These are phyloP conservation scores for Filobasidium wieringae DNA, from an alignment of 768 basidiomycete species.

Conservation along the genomic window DNA sequence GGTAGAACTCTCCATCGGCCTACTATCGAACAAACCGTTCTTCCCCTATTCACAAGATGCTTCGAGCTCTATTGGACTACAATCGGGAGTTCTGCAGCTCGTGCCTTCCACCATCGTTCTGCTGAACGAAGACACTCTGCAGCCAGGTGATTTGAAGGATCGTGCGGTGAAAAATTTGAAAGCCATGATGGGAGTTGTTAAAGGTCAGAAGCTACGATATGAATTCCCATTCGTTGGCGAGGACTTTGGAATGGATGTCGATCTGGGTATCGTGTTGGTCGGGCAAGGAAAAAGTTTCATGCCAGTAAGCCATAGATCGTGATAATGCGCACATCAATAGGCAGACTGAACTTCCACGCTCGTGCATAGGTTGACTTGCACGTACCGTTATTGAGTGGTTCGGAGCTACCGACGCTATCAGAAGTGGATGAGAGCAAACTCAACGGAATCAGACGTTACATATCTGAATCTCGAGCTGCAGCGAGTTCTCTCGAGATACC, in stretches of 20 bases:
- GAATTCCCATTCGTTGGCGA: slow-evolving; percentile 35
- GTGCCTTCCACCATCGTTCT: slow-evolving; percentile 24
- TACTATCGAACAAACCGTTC: slow-evolving; percentile 25
- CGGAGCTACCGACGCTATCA: slow-evolving; percentile 3
- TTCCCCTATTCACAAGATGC: slow-evolving; percentile 10
- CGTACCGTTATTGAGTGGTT: not conserved
- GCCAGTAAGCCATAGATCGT: slow-evolving; percentile 22
- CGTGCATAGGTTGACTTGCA: slow-evolving; percentile 15
- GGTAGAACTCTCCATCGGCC: slow-evolving; percentile 21
- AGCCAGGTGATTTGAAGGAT: slow-evolving; percentile 30
- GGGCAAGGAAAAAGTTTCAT: slow-evolving; percentile 32
- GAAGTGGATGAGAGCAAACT: slow-evolving; percentile 7
- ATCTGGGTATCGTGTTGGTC: slow-evolving; percentile 23
- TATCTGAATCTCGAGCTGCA: slow-evolving; percentile 6
- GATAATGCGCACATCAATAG: not conserved
- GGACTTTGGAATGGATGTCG: slow-evolving; percentile 33
- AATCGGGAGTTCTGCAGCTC: slow-evolving; percentile 32
- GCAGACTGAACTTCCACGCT: not conserved
- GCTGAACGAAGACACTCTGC: slow-evolving; percentile 33
- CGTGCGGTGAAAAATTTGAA: slow-evolving; percentile 30
- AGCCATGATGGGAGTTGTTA: slow-evolving; percentile 22
- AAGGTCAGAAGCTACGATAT: slow-evolving; percentile 28
- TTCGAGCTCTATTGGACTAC: slow-evolving; percentile 20
- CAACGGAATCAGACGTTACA: slow-evolving; percentile 11
- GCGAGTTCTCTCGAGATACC: slow-evolving; percentile 16